Evolutionary conservation across 129 eudicot genomes (phyloP), one percentile per base, ranked within the genome.

Genomic region (Kitagawia praeruptora): DNA sequence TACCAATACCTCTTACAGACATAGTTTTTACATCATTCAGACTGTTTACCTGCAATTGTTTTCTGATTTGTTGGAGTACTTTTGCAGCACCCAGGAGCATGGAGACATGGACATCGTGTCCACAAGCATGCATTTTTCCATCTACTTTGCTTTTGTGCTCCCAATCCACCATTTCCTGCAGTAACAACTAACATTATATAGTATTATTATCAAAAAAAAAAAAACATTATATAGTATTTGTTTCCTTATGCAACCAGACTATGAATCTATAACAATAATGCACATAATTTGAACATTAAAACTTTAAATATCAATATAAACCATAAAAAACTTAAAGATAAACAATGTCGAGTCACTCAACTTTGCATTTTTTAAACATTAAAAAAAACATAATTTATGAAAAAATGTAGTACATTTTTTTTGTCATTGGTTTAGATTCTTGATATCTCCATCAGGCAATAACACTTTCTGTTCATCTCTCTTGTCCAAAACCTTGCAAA

Each of bases 41-140:
- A 19, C 47, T 53, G 8, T 21, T 13, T 28, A 88, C 96, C 87
- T 79, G 80, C 64, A 91, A 75, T 44, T 82, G 58, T 18, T 71
- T 40, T 74, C 81, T 83, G 34, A 85, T 85, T 73, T 91, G 83
- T 79, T 91, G 87, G 37, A 93, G 82, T 41, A 93, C 74, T 80
- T 83, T 87, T n/a, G 96, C 98, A 80, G 98, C 98, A 76, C 98
- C 96, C 78, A 90, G 91, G 70, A 93, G 98, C 98, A 93, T 93
- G 78, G 94, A 83, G 18, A 81, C 85, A 84, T 93, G 98, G 11
- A 93, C 96, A 83, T 91, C 98, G 79, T 93, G 96, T 76, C 91
- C 98, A 84, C 96, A 93, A 27, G 96, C 98, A 84, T 93, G 98
- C 96, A 91, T 93, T 84, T 89, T 91, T 15, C 96, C 94, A 74